phyloP scores from a whole-genome alignment of 1,284 basidiomycete genomes.

The Dichomitus squalens region DNA sequence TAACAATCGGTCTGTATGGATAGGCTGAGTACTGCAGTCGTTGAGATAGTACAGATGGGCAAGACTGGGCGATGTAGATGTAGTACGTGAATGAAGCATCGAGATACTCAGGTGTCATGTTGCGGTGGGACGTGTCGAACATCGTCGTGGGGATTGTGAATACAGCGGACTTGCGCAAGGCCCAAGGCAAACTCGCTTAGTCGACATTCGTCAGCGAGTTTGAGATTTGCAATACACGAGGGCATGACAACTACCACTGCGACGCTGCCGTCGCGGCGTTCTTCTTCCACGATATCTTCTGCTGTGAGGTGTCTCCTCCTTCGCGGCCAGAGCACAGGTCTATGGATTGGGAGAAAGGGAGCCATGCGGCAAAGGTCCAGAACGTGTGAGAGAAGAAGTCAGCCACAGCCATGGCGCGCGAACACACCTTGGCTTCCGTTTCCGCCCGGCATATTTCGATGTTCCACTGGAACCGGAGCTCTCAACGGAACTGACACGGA shows the following conservation, averaged over 20 bases:
- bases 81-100: neutral
- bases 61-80: slow-evolving; percentile 1
- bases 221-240: neutral
- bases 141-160: neutral
- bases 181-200: slow-evolving; percentile 18
- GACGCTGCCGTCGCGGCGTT: slow-evolving; percentile 9
- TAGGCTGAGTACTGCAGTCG: neutral
- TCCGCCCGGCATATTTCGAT: neutral
- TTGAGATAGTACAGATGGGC: slow-evolving; percentile 12
- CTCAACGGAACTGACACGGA: slow-evolving; percentile 9
- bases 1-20: neutral
- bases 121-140: neutral
- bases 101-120: neutral
- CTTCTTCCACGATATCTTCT: neutral
- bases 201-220: neutral
- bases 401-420: neutral
- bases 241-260: slow-evolving; percentile 21
- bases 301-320: neutral
- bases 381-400: slow-evolving; percentile 8
- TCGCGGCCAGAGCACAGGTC: slow-evolving; percentile 2
- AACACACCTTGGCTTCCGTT: slow-evolving; percentile 18
- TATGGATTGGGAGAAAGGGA: neutral
- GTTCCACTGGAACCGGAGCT: slow-evolving; percentile 2
- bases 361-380: slow-evolving; percentile 10
- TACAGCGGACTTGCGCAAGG: slow-evolving; percentile 9